Base-by-base conservation (phyloP, 345 rosid genomes). In the Adansonia digitata region DNA sequence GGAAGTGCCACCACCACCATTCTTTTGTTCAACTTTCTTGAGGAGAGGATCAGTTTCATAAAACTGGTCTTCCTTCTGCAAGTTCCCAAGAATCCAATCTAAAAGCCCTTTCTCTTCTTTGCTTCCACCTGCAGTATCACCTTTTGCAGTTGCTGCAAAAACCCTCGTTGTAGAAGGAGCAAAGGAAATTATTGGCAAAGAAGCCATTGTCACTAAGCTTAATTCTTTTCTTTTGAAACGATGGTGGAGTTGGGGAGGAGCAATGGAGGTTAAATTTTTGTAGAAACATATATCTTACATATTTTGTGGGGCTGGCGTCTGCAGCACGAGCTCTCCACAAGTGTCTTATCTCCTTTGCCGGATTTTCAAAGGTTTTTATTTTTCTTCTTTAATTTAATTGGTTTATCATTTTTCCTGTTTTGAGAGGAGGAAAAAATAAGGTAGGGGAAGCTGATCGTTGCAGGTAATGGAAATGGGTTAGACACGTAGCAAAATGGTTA, bases 21-120 rank as follows among this genome's bases (percentile, higher is more conserved):
- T 82, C 76, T 84, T 85, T 40, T 42, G 91, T 75, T 88, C 92
- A 46, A 37, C 89, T 71, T 88, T 90, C 76, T 86, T 66, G 66
- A 88, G 89, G 48, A 90, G 14, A 5, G 92, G 89, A 35, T 88
- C 94, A n/a, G 92, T 88, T 81, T 90, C 94, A 27, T 88, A 86
- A 73, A 90, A 87, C 82, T 86, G 90, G 17, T 90, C 94, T 74
- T 88, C 80, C 79, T 88, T 88, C 22, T 12, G 31, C 82, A 90
- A 31, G 61, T 71, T 71, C 7, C 90, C 94, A 3, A 90, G 45
- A 65, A 90, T 71, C 84, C 85, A 86, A 75, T 90, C 94, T 17
- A 85, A 77, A 27, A 83, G 75, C 18, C 89, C 81, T 75, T 90
- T 90, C 75, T 88, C 89, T 75, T 90, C 84, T 72, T 88, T 90